Base-by-base conservation (phyloP, 306 rosid genomes). In the Cicer yamashitae region DNA sequence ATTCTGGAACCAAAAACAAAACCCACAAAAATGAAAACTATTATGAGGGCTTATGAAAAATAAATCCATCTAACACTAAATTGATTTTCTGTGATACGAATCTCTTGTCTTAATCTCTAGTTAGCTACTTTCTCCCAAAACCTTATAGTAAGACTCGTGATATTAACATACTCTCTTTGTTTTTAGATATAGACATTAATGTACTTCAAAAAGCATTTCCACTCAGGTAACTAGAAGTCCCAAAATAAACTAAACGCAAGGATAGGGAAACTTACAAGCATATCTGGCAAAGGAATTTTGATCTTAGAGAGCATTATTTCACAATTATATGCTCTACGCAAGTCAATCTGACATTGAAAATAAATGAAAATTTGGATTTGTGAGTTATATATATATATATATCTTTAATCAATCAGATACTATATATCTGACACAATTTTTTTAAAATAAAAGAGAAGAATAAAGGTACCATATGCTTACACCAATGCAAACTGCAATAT, bases 1-100 rank as follows among this genome's bases (percentile, higher is more conserved):
- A 87, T 74, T 93, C 98, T 90, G 86, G 82, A 87, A 85, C 86
- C 8, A 87, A 87, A 76, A 71, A 54, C 10, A 79, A 68, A 11
- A 37, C 47, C 61, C 50, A 58, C 9, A 57, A 50, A 66, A 67
- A 45, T 41, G 40, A 71, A 41, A 74, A 54, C 30, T 44, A n/a
- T 65, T 64, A 4, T 48, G 65, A 70, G 54, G 8, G 75, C 9
- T 75, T 14, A 17, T 41, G 45, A 51, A 39, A 46, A 70, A 8
- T 6, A 62, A 74, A 63, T 43, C 60, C 60, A 67, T 17, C 70
- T 53, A 12, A 47, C 46, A 73, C 50, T 20, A 34, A 34, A 34
- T 13, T 34, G 43, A 60, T 37, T 34, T 37, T 60, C 10, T 20
- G n/a, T 13, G 66, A 60, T 34, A 39, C 6, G 65, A 59, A 17